phyloP scores from a whole-genome alignment of 495 filamentous ascomycete genomes.

The Hypoxylon trugodes region DNA sequence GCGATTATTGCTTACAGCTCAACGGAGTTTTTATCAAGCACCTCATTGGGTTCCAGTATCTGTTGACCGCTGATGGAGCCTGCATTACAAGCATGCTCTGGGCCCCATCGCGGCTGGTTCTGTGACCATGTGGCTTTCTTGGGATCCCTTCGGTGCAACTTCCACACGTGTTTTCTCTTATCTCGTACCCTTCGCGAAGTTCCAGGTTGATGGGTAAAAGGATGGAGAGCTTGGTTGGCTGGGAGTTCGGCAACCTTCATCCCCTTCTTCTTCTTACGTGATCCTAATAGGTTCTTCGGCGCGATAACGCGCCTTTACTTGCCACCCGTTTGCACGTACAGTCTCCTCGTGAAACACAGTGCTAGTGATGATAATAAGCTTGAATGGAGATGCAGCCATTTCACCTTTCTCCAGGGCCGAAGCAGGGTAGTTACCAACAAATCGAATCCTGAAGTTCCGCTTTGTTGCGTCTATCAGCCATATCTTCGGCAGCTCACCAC shows the following conservation, averaged over 20 bases:
- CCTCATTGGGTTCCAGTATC: constrained; percentile 19
- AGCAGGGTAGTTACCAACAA: not conserved
- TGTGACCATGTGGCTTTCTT: not conserved
- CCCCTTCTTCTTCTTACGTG: constrained; percentile 6
- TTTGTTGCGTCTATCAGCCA: not conserved
- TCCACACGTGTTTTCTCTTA: constrained; percentile 21
- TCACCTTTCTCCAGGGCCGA: constrained; percentile 32
- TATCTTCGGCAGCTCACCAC: not conserved
- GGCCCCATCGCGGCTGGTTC: not conserved
- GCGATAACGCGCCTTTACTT: constrained; percentile 16
- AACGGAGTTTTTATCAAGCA: constrained; percentile 34
- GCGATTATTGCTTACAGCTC: constrained; percentile 11
- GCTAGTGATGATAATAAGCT: constrained; percentile 18
- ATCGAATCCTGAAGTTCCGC: constrained; percentile 5
- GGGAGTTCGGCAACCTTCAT: not conserved
- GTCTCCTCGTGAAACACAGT: constrained; percentile 29
- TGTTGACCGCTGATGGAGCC: not conserved
- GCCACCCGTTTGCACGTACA: constrained; percentile 9
- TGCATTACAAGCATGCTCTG: constrained; percentile 3
- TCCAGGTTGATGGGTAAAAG: not conserved
- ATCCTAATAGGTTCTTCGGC: not conserved
- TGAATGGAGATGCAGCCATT: not conserved
- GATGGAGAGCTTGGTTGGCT: not conserved
- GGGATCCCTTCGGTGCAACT: constrained; percentile 24
- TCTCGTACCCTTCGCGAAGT: constrained; percentile 8